These are phyloP conservation scores for Microcyclosporella mali DNA, from an alignment of 2,329 filamentous ascomycete species.

Conservation along the genomic window DNA sequence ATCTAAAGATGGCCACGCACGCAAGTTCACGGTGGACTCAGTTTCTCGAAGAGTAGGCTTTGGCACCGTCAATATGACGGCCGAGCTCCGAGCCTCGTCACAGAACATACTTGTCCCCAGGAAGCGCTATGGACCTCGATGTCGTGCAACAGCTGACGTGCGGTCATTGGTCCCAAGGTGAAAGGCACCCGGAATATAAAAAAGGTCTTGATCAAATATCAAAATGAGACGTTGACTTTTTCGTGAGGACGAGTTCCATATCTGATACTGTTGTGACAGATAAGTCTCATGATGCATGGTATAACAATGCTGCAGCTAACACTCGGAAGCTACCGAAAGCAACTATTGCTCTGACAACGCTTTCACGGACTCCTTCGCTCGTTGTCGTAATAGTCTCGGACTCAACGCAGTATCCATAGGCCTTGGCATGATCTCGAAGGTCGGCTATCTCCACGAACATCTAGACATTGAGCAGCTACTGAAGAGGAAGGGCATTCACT, in stretches of 20 bases:
- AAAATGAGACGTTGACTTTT: conserved; percentile 33
- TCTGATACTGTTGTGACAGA: conserved; percentile 49
- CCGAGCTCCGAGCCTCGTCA: too few relatives aligned
- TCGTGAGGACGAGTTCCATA: conserved; percentile 50
- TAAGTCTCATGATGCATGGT: too few relatives aligned
- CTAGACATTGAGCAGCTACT: neutral
- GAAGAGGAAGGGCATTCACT: neutral
- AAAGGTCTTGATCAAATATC: conserved; percentile 23
- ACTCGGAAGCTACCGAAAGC: conserved; percentile 37
- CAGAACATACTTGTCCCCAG: too few relatives aligned
- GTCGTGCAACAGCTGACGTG: conserved; percentile 2
- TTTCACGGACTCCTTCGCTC: conserved; percentile 24
- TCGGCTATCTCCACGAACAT: conserved; percentile 21
- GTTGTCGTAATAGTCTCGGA: conserved; percentile 23
- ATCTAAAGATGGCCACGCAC: neutral
- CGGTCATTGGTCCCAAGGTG: conserved; percentile 9
- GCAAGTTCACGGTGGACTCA: neutral
- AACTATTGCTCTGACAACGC: conserved; percentile 51
- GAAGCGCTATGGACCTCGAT: conserved; percentile 32
- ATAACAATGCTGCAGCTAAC: too few relatives aligned
- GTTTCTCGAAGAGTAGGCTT: neutral
- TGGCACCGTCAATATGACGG: neutral
- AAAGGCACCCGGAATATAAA: conserved; percentile 40
- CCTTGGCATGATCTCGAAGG: conserved; percentile 28
- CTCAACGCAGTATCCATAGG: conserved; percentile 24